Evolutionary conservation across 2,329 filamentous ascomycete genomes (phyloP), one percentile per base, ranked within the genome.

Genomic region (Diaporthe sp.): DNA sequence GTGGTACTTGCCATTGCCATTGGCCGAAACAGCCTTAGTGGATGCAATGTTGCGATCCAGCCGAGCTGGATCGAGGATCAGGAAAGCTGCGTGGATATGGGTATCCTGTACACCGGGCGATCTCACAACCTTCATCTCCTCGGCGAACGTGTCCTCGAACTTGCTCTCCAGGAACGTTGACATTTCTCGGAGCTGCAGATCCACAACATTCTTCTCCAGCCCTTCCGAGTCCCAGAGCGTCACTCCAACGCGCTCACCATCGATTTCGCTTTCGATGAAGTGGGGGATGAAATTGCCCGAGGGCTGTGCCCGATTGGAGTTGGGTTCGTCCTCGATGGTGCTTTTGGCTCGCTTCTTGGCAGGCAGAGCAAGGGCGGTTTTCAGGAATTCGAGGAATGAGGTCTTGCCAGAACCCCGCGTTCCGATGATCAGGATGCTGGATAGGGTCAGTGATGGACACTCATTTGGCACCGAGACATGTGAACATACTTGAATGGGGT

Each of bases 151-250:
- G 82, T 99, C 97, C 84, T 99, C 96, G 80, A 99, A 99, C 85
- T 98, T 98, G 87, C 94, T 96, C 87, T 99, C 97, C 76, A 99
- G 88, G 86, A 99, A 99, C 12, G 93, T 90, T 47, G 94, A 93
- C 88, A 98, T 96, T 83, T 98, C 95, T 77, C 96, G 92, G 79
- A 99, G 88, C 85, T 99, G 97, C 78, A 98, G 90, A 83, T 98
- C 97, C 71, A 98, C 95, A 49, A 98, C 91, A 81, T 95, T 97
- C 89, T 96, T 98, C 85, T 99, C 96, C 73, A 99, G 86, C 1
- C 97, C 97, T 81, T 97, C 93, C 0, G 97, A 98, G 83, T 99
- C 97, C 97, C 97, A 99, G 44, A 99, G 86, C 0, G 97, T 99
- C 78, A 99, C 86, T 12, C 97, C 97, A 65, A 99, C 91, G 71